phyloP scores from a whole-genome alignment of 148 eudicot genomes.

The Silene uniflora region DNA sequence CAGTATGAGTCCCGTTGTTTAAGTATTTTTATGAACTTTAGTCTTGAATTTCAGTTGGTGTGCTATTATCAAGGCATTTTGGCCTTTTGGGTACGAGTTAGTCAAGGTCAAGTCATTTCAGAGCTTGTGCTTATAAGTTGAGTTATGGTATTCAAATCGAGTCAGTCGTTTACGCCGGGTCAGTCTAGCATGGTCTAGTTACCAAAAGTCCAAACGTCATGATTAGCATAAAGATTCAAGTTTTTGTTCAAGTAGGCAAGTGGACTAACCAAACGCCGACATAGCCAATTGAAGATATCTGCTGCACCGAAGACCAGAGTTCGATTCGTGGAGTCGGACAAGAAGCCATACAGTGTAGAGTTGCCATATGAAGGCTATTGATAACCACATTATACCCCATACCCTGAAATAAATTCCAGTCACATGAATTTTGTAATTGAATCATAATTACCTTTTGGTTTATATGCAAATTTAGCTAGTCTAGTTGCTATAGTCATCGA shows the following conservation, averaged over 20 bases:
- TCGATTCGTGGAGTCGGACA: slow-evolving; percentile 41
- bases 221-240: not conserved
- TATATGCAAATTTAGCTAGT: no score
- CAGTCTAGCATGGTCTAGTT: no score
- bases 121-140: no score
- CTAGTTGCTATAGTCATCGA: no score
- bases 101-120: not conserved
- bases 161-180: no score
- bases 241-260: slow-evolving; percentile 8
- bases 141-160: no score
- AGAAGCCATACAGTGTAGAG: slow-evolving; percentile 57
- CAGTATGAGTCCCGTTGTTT: not conserved
- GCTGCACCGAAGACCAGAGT: slow-evolving; percentile 45
- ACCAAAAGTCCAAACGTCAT: no score
- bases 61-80: no score
- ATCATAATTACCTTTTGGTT: not conserved
- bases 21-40: not conserved
- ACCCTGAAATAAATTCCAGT: slow-evolving; percentile 26
- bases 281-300: slow-evolving; percentile 52
- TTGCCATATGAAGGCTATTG: slow-evolving; percentile 42
- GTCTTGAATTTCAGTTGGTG: no score
- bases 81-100: no score
- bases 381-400: slow-evolving; percentile 42
- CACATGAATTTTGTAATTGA: not conserved
- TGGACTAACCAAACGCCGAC: slow-evolving; percentile 49